These are phyloP conservation scores for Microthyrium microscopicum DNA, from an alignment of 2,329 filamentous ascomycete genomes.

Conservation along the genomic window DNA sequence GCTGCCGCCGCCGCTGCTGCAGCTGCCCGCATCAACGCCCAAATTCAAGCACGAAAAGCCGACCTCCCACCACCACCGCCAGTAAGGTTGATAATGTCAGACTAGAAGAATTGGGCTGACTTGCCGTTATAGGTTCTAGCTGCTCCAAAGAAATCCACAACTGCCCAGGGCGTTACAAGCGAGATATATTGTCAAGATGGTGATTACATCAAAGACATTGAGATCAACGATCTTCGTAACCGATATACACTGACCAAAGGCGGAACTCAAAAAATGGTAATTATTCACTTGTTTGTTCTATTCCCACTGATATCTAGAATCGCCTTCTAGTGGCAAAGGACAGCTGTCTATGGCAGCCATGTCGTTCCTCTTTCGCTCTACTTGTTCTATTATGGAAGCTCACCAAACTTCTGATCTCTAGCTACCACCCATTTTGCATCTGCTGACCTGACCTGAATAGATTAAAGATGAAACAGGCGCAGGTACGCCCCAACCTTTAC, in stretches of 20 bases:
- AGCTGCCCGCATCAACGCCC: conserved; percentile 31
- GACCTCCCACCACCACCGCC: conserved; percentile 68
- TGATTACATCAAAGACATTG: conserved; percentile 97
- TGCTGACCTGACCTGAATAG: conserved; percentile 93
- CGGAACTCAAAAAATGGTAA: conserved; percentile 99
- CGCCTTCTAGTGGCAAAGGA: neutral
- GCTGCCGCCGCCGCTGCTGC: conserved; percentile 69
- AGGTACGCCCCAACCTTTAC: conserved; percentile 74
- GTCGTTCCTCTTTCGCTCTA: neutral
- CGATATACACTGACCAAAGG: conserved; percentile 95
- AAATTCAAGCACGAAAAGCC: conserved; percentile 25
- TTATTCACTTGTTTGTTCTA: conserved; percentile 45
- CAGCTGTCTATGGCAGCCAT: neutral
- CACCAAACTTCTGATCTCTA: conserved; percentile 22
- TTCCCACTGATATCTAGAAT: conserved; percentile 44
- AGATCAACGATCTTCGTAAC: conserved; percentile 95
- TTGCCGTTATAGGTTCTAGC: conserved; percentile 24
- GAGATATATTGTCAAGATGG: conserved; percentile 92
- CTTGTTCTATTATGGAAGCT: conserved; percentile 22
- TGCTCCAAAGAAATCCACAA: neutral
- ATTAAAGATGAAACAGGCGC: conserved; percentile 99
- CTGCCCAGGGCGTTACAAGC: conserved; percentile 28
- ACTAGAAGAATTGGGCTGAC: conserved; percentile 38
- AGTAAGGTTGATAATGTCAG: conserved; percentile 33
- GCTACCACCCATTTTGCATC: conserved; percentile 55